Evolutionary conservation across 805 yeast species (phyloP).

Genomic region (Kurtzmaniella cleridarum): DNA sequence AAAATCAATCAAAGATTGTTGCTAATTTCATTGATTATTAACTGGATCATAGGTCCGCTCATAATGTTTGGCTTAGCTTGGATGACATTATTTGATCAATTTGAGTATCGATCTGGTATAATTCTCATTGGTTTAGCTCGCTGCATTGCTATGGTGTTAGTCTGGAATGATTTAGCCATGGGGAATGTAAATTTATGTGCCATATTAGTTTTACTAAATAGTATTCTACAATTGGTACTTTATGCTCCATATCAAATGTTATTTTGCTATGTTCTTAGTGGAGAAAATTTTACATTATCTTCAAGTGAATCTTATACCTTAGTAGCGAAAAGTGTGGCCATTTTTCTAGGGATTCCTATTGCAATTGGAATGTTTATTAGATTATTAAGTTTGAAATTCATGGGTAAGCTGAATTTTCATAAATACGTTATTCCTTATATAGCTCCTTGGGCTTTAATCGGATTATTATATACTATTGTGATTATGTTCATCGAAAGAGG

Average conservation of each 20-base stretch:
- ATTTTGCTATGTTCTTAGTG: conserved; percentile 40
- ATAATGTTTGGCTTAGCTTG: conserved; percentile 54
- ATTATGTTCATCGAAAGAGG: conserved; percentile 51
- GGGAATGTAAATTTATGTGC: conserved; percentile 51
- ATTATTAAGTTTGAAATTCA: conserved; percentile 13
- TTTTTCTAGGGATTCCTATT: conserved; percentile 51
- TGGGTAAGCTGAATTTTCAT: conserved; percentile 30
- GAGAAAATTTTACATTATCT: conserved; percentile 12
- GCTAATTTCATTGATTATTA: conserved; percentile 37
- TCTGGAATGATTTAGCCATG: conserved; percentile 52
- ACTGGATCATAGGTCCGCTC: conserved; percentile 55
- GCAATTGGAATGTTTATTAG: conserved; percentile 42
- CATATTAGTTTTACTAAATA: conserved; percentile 45
- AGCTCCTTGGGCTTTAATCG: conserved; percentile 47
- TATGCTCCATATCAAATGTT: conserved; percentile 50
- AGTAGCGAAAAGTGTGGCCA: conserved; percentile 46
- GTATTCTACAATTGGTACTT: conserved; percentile 44
- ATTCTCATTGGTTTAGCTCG: conserved; percentile 56
- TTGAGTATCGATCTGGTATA: conserved; percentile 49
- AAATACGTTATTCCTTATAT: conserved; percentile 34
- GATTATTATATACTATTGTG: conserved; percentile 46
- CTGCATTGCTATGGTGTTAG: conserved; percentile 58
- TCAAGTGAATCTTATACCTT: conserved; percentile 23
- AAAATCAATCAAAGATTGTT: conserved; percentile 17
- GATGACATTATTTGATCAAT: conserved; percentile 42